Percentiles rank a stretch among this genome's conserved stretches.
Conservation (phyloP, 1,284 basidiomycete species). For the Boletus chippewaensis region DNA sequence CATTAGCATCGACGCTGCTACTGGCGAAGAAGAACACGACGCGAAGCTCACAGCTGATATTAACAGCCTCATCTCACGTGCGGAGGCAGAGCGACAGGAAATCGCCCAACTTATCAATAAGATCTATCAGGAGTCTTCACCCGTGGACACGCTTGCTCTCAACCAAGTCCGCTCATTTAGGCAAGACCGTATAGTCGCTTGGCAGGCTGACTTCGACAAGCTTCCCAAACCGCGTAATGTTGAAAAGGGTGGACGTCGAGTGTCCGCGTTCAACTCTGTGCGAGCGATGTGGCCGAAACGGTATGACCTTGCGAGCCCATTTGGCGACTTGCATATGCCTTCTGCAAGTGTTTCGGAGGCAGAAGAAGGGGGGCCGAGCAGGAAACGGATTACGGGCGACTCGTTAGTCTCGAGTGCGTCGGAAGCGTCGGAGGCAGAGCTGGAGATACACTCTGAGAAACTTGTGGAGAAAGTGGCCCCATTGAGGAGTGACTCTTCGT, state of each 20-base stretch:
- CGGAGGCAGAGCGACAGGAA: conserved; percentile 70
- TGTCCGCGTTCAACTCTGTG: conserved; percentile 61
- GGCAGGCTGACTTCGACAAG: conserved; percentile 84
- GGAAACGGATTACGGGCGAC: conserved; percentile 46
- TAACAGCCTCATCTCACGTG: conserved; percentile 62
- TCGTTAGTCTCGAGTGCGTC: conserved; percentile 56
- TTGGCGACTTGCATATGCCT: conserved; percentile 49
- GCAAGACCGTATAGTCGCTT: conserved; percentile 94
- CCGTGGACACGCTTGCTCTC: conserved; percentile 82
- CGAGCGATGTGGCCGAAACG: conserved; percentile 63
- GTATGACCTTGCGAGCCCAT: conserved; percentile 45
- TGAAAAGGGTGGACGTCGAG: conserved; percentile 46
- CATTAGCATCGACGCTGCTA: conserved; percentile 71
- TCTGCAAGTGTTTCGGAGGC: conserved; percentile 71
- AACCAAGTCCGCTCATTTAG: conserved; percentile 83
- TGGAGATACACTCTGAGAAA: conserved; percentile 26
- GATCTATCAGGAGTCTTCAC: conserved; percentile 73
- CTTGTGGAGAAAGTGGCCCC: conserved; percentile 21
- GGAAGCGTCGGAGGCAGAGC: conserved; percentile 48
- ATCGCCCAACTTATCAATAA: conserved; percentile 72
- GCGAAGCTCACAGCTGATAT: conserved; percentile 53
- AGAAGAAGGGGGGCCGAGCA: conserved; percentile 51
- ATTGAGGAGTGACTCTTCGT: conserved; percentile 22
- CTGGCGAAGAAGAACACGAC: conserved; percentile 65
- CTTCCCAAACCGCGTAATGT: conserved; percentile 55